Evolutionary conservation across 164 flowering plant genomes (phyloP).

Genomic region (Stephania japonica): DNA sequence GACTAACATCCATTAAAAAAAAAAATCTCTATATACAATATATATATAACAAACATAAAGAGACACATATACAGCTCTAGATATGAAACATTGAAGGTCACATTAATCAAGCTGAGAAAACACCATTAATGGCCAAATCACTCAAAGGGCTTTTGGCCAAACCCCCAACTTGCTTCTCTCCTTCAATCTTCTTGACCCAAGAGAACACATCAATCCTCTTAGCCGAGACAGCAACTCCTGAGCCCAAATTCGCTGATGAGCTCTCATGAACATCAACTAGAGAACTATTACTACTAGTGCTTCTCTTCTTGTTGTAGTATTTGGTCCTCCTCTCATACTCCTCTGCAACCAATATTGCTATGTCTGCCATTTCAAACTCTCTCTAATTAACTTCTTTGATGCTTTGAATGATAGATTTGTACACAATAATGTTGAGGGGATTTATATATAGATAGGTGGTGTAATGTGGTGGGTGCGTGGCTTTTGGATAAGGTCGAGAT

Average conservation of each 20-base stretch:
- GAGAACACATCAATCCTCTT: constrained; percentile 15
- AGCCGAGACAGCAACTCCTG: constrained; percentile 21
- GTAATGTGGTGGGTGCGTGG: neutral
- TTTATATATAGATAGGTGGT: neutral
- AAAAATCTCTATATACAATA: too few relatives aligned
- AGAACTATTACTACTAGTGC: too few relatives aligned
- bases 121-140: constrained; percentile 43
- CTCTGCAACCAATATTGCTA: constrained; percentile 67
- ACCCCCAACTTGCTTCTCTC: constrained; percentile 14
- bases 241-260: constrained; percentile 14
- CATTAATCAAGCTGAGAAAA: constrained; percentile 55
- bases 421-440: neutral
- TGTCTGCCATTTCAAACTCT: constrained; percentile 49
- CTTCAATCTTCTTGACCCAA: constrained; percentile 17
- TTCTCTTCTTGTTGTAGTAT: constrained; percentile 12
- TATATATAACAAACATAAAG: too few relatives aligned
- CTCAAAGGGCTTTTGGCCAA: constrained; percentile 38
- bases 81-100: neutral
- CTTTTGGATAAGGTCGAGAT: neutral
- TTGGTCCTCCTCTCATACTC: constrained; percentile 66
- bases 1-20: too few relatives aligned
- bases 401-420: neutral
- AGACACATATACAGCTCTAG: neutral
- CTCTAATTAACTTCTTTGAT: neutral
- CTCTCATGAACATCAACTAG: neutral